Percentiles rank a stretch among this genome's conserved stretches.
phyloP scores from a whole-genome alignment of 805 yeast genomes.

The Cyberlindnera maclurae region DNA sequence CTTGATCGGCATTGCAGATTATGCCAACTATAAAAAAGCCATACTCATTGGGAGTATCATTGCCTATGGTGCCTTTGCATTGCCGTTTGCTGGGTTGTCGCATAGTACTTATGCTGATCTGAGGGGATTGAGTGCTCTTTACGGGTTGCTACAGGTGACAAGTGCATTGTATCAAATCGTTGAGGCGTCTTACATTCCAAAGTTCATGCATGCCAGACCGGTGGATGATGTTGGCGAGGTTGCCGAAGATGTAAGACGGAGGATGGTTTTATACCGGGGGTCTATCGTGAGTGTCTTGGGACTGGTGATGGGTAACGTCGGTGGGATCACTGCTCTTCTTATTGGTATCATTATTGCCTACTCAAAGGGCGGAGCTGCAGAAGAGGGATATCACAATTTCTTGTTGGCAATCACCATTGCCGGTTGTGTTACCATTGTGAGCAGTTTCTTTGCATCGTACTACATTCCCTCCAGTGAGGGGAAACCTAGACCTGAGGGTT shows the following conservation, averaged over 20 bases:
- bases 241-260: constrained; percentile 23
- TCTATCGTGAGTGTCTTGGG: constrained; percentile 33
- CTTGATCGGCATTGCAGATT: constrained; percentile 35
- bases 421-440: constrained; percentile 28
- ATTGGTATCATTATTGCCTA: constrained; percentile 33
- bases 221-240: constrained; percentile 5
- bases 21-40: constrained; percentile 30
- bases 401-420: constrained; percentile 34
- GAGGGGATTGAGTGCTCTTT: constrained; percentile 25
- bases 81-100: constrained; percentile 30
- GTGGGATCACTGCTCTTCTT: constrained; percentile 31
- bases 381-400: constrained; percentile 28
- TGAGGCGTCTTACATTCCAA: constrained; percentile 35
- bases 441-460: constrained; percentile 23
- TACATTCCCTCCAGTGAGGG: constrained; percentile 29
- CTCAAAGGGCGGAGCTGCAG: constrained; percentile 21
- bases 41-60: constrained; percentile 27
- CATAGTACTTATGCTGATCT: constrained; percentile 19
- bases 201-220: constrained; percentile 29
- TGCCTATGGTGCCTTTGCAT: constrained; percentile 28
- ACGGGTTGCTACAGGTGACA: constrained; percentile 25
- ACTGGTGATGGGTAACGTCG: constrained; percentile 28
- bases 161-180: constrained; percentile 30
- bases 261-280: constrained; percentile 26
- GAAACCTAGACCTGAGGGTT: constrained; percentile 22